A percentile compares a stretch with the other conserved stretches of the same genome.
Evolutionary conservation across 2,329 filamentous ascomycete genomes (phyloP).

Genomic region (Hymenoscyphus fraxineus): DNA sequence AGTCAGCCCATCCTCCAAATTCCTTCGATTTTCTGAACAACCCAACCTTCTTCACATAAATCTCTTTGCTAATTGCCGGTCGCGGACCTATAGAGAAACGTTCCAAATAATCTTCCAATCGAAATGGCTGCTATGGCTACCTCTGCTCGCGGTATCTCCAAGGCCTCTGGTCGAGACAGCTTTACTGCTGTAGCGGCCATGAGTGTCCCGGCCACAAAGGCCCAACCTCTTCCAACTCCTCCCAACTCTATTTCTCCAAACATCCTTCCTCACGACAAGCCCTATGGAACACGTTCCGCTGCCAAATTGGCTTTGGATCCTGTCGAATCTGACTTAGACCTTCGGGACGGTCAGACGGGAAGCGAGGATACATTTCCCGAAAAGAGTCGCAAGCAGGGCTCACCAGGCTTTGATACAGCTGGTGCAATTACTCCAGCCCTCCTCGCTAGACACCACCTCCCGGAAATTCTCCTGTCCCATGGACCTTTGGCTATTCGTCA

Average conservation of each 20-base stretch:
- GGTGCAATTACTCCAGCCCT: conserved; percentile 81
- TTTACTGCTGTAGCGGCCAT: conserved; percentile 68
- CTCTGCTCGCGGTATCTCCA: conserved; percentile 61
- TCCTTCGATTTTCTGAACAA: conserved; percentile 5
- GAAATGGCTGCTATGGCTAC: conserved; percentile 62
- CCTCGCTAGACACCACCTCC: conserved; percentile 85
- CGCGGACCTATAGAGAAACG: conserved; percentile 34
- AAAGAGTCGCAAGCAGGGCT: conserved; percentile 22
- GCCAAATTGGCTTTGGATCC: conserved; percentile 48
- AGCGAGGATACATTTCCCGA: conserved; percentile 30
- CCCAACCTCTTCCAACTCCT: conserved; percentile 75
- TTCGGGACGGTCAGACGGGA: conserved; percentile 63
- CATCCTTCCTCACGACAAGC: conserved; percentile 75
- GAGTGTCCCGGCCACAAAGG: conserved; percentile 53
- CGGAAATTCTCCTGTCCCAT: conserved; percentile 83
- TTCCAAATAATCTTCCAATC: conserved; percentile 33
- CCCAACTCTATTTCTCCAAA: conserved; percentile 93
- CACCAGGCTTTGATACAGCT: conserved; percentile 58
- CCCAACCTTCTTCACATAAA: conserved; percentile 18
- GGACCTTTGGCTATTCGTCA: conserved; percentile 92
- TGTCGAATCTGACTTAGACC: conserved; percentile 83
- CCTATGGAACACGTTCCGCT: conserved; percentile 44
- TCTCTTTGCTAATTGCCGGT: conserved; percentile 26
- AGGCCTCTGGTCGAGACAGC: conserved; percentile 61
- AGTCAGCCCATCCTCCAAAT: conserved; percentile 27